Evolutionary conservation across 2,329 filamentous ascomycete genomes (phyloP), one percentile per base, ranked within the genome.

Genomic region (Zalaria sp.): DNA sequence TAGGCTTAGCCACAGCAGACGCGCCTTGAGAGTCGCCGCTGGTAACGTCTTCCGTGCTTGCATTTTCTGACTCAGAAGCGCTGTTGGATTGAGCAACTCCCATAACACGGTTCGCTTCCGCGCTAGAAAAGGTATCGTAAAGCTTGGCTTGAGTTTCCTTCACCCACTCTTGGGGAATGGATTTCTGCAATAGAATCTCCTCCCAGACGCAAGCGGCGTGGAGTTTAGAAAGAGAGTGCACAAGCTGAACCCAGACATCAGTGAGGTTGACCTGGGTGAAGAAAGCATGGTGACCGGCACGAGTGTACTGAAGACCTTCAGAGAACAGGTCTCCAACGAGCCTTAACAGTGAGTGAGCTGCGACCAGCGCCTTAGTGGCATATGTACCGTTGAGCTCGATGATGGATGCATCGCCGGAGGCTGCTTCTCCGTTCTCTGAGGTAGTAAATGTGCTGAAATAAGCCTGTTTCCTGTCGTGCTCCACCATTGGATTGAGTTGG

Each of bases 181-280:
- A 70, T 39, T 76, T 79, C 49, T 82, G 74, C 36, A 95, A 67
- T 1, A 80, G 67, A 31, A 88, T 82, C 49, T 93, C 83, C 59
- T 98, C 89, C 60, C 80, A 81, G n/a, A 93, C 71, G 45, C 86
- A 83, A 40, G 81, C 80, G 35, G 83, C 75, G 49, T 95, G 73
- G 10, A 98, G 65, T 25, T 79, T 78, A 3, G 86, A 87, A 29
- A 96, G 71, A 26, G 78, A 77, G 47, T 77, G 73, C 25, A 93
- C 72, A 32, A 95, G 65, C n/a, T 69, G 63, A 36, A 77, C 68
- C 56, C 93, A 93, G 57, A 85, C 80, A 57, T 96, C 89, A 28
- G 80, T 85, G 25, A 93, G 72, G 54, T 93, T 93, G 51, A 93
- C 73, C 26, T 77, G 73, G 42, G 75, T 77, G 53, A 95, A 83